Evolutionary conservation across 2,329 filamentous ascomycete genomes (phyloP), one percentile per base, ranked within the genome.

Genomic region (Aureobasidium melanogenum): DNA sequence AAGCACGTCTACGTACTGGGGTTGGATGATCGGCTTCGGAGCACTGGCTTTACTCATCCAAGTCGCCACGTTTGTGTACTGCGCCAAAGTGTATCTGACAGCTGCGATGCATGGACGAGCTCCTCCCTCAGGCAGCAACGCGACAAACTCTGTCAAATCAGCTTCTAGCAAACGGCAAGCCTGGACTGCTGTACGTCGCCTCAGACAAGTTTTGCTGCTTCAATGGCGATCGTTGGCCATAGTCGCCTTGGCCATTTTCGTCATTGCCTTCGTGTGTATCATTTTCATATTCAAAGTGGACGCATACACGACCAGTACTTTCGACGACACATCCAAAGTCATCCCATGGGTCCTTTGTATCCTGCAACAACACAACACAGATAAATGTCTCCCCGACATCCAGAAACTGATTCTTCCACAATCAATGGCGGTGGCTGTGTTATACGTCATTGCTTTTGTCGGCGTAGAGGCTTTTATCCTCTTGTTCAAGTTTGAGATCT

Each of bases 201-300:
- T 95, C 32, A 84, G 85, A 63, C 85, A 90, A 66, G 90, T 97
- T 19, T 81, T 95, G 47, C 79, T 87, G 63, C 81, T 94, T 6
- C 90, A 95, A 72, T 95, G 90, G 91, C 83, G 90, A 66, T 89
- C 88, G 28, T 88, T 93, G 61, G 83, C 85, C 24, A 86, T 94
- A 60, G 88, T 93, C 10, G 75, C 92, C 32, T 83, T 93, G 69
- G 92, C 95, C 65, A 82, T 94, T 41, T 64, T 66, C 30, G 67
- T 66, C 22, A 65, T 65, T 6, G 64, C 66, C 1, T 67, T 68
- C 19, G 64, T 68, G 5, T 68, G 66, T 57, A 58, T 67, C 2
- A 61, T 67, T 2, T 69, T 69, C 63, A 67, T 69, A 54, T 63
- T 68, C 50, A 63, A 63, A 28, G 65, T 68, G 46, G 61, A 68